phyloP scores from a whole-genome alignment of 179 eudicot species.

The Monotropa hypopitys region DNA sequence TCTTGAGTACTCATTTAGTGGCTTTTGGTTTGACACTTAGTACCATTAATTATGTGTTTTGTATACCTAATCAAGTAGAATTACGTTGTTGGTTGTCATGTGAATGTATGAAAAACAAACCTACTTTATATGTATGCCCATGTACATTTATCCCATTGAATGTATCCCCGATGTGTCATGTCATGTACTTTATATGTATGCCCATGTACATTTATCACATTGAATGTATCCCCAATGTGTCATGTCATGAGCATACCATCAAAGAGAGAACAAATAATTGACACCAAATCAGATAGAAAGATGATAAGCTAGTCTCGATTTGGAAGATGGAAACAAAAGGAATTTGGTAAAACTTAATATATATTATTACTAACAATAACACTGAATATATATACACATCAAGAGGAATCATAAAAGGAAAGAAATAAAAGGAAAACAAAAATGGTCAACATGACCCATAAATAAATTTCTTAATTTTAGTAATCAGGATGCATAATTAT shows the following conservation, averaged over 20 bases:
- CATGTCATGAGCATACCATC: not conserved
- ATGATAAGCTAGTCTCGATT: not conserved
- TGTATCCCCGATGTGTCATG: not conserved
- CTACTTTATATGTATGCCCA: not conserved
- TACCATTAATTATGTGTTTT: no score
- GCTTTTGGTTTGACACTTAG: not conserved
- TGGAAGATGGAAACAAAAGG: not conserved
- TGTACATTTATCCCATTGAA: not conserved
- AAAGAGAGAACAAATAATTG: not conserved
- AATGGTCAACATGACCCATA: no score
- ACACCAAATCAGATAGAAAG: not conserved
- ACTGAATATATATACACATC: no score
- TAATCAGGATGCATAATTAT: no score
- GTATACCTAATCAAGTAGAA: not conserved
- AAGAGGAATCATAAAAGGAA: no score
- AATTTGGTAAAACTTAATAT: no score
- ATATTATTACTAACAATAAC: no score
- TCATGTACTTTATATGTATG: not conserved
- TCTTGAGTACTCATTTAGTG: not conserved
- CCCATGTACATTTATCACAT: not conserved
- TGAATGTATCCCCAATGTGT: not conserved
- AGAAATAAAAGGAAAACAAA: no score
- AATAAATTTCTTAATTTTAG: no score
- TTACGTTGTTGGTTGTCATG: not conserved
- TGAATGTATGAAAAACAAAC: not conserved